phyloP scores from a whole-genome alignment of 2,329 filamentous ascomycete genomes.

The Colletotrichum sublineola region DNA sequence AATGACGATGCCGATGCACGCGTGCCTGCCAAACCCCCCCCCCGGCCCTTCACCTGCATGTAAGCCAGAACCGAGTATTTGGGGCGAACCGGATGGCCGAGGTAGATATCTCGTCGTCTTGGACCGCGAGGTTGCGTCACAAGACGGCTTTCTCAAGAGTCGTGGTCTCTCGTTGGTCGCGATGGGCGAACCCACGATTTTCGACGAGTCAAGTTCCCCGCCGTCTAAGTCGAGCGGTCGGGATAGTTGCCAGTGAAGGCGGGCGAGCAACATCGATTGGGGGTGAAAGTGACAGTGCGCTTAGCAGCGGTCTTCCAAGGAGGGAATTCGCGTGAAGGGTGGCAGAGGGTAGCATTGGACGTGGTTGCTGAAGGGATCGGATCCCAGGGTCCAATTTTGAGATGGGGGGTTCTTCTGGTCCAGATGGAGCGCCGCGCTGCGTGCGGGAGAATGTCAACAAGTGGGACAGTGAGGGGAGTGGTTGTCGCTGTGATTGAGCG shows the following conservation, averaged over 20 bases:
- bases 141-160: constrained; percentile 12
- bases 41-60: constrained; percentile 21
- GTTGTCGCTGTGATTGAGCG: constrained; percentile 8
- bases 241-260: background rate
- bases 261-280: constrained; percentile 6
- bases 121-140: constrained; percentile 28
- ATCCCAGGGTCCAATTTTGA: constrained; percentile 34
- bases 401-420: constrained; percentile 15
- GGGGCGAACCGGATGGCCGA: constrained; percentile 17
- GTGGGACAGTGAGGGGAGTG: constrained; percentile 15
- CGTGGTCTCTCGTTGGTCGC: constrained; percentile 2
- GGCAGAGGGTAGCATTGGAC: constrained; percentile 23
- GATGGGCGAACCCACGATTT: constrained; percentile 9
- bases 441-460: constrained; percentile 21
- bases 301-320: constrained; percentile 31
- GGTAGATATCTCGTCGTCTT: constrained; percentile 14
- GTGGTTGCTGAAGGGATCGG: constrained; percentile 40
- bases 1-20: constrained; percentile 33
- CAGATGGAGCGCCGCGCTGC: constrained; percentile 25
- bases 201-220: constrained; percentile 34
- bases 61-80: constrained; percentile 37
- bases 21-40: constrained; percentile 28
- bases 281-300: constrained; percentile 20
- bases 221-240: background rate
- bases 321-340: constrained; percentile 14